phyloP scores from a whole-genome alignment of 1,139 yeast species.

The Debaryomycetaceae sp. region DNA sequence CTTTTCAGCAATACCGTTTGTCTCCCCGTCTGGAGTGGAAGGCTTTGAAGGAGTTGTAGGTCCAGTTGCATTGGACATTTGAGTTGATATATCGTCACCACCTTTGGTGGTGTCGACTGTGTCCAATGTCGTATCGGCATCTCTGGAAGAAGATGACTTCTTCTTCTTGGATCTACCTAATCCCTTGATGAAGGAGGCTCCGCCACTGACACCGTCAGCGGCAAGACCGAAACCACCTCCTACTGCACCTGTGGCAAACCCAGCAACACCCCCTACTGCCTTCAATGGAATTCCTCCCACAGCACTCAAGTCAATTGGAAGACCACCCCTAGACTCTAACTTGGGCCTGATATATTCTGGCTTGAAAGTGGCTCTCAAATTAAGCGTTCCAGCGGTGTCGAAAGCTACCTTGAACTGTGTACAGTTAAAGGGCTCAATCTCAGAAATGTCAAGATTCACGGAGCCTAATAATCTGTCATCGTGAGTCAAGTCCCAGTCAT shows the following conservation, averaged over 20 bases:
- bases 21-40: constrained; percentile 1
- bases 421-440: constrained; percentile 41
- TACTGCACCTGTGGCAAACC: constrained; percentile 29
- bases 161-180: constrained; percentile 20
- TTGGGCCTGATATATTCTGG: constrained; percentile 70
- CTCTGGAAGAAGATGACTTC: constrained; percentile 9
- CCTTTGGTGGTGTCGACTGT: constrained; percentile 2
- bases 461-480: constrained; percentile 58
- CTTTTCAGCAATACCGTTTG: constrained; percentile 4
- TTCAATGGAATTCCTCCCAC: constrained; percentile 48
- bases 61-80: constrained; percentile 4
- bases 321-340: constrained; percentile 38
- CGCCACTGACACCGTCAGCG: constrained; percentile 44
- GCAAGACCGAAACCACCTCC: constrained; percentile 24
- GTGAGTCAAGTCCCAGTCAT: constrained; percentile 78
- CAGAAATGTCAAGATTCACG: constrained; percentile 46
- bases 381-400: constrained; percentile 59
- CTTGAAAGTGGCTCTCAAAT: constrained; percentile 49
- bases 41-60: constrained; percentile 4
- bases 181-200: constrained; percentile 16
- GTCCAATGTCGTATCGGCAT: constrained; percentile 7
- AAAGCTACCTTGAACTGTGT: constrained; percentile 48
- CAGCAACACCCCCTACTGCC: constrained; percentile 43
- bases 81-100: constrained; percentile 2
- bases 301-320: constrained; percentile 36